These are phyloP conservation scores for Colletotrichum tropicale DNA, from an alignment of 2,329 filamentous ascomycete genomes.

Conservation along the genomic window DNA sequence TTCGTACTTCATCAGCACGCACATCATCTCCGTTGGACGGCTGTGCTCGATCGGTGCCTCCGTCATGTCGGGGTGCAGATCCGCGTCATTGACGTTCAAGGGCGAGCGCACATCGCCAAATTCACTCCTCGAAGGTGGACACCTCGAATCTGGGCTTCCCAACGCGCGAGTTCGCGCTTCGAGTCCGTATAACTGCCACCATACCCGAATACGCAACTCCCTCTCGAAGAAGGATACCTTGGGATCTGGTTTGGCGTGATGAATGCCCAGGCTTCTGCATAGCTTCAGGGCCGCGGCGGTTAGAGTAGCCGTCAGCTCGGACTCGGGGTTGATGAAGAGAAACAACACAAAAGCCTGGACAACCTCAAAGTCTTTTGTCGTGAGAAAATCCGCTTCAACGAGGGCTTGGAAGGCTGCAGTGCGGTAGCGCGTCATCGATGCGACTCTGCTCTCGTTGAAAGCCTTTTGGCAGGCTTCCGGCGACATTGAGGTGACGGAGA, in stretches of 20 bases:
- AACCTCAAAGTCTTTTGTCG: slow-evolving; percentile 30
- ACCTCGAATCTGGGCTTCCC: background rate
- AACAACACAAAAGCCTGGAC: slow-evolving; percentile 33
- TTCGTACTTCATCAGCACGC: slow-evolving; percentile 31
- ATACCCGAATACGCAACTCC: slow-evolving; percentile 31
- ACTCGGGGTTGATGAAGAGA: slow-evolving; percentile 30
- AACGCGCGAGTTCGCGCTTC: slow-evolving; percentile 22
- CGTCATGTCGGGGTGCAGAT: slow-evolving; percentile 54
- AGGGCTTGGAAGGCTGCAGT: slow-evolving; percentile 27
- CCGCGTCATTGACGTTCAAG: slow-evolving; percentile 60
- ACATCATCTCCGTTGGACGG: slow-evolving; percentile 63
- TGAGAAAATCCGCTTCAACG: slow-evolving; percentile 27
- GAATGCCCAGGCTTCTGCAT: slow-evolving; percentile 29
- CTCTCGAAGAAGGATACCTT: slow-evolving; percentile 26
- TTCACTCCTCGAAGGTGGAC: background rate
- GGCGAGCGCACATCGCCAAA: slow-evolving; percentile 50
- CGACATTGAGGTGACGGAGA: slow-evolving; percentile 26
- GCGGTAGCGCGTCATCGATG: slow-evolving; percentile 26
- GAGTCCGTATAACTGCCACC: slow-evolving; percentile 29
- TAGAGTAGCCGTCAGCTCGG: slow-evolving; percentile 28
- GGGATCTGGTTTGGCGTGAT: slow-evolving; percentile 13
- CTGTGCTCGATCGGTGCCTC: slow-evolving; percentile 47
- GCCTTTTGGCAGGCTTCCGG: slow-evolving; percentile 16
- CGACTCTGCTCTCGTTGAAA: slow-evolving; percentile 19
- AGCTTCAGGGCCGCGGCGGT: slow-evolving; percentile 25